Evolutionary conservation across 2,329 filamentous ascomycete species (phyloP), one percentile per base, ranked within the genome.

Genomic region (Epichloe typhina): DNA sequence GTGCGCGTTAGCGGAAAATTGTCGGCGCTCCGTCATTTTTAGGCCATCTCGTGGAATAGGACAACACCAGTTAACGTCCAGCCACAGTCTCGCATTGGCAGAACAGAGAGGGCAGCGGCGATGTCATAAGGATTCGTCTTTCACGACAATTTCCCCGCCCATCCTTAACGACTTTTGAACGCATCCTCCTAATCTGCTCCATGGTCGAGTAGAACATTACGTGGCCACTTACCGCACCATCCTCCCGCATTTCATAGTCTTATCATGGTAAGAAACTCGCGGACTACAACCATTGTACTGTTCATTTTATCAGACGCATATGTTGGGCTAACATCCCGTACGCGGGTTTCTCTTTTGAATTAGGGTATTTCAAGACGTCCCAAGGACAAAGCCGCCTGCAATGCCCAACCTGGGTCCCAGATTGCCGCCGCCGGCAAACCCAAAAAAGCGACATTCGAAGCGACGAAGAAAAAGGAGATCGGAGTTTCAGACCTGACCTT

Each of bases 391-490:
- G 58, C 62, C 52, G 63, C 61, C 45, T 60, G 64, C 21, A 59
- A 58, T 56, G 73, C 68, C 50, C 66, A 68, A 53, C 63, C 67
- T 53, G 68, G 64, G 55, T 64, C 61, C 52, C 54, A 53, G 15
- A 59, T 59, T 50, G 62, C 59, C 54, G 67, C 62, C 60, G 67
- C 62, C 56, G 67, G 82, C 55, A 88, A 87, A 69, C 88, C 95
- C 59, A 91, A 90, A 72, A 97, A 97, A 73, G 93, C 93, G 56
- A 88, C 87, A 54, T 98, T 94, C 71, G 93, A 98, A 68, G 88
- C 83, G 54, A 87, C 84, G 58, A 97, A 97, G 79, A 98, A 97
- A 83, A 97, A 95, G 79, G 90, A 98, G 70, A 93, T 98, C 60
- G 93, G 93, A 58, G 93, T 98, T 50, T 96, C 93, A 50, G 93